Evolutionary conservation across 2,329 filamentous ascomycete genomes (phyloP).

Genomic region (Clarireedia sp.): DNA sequence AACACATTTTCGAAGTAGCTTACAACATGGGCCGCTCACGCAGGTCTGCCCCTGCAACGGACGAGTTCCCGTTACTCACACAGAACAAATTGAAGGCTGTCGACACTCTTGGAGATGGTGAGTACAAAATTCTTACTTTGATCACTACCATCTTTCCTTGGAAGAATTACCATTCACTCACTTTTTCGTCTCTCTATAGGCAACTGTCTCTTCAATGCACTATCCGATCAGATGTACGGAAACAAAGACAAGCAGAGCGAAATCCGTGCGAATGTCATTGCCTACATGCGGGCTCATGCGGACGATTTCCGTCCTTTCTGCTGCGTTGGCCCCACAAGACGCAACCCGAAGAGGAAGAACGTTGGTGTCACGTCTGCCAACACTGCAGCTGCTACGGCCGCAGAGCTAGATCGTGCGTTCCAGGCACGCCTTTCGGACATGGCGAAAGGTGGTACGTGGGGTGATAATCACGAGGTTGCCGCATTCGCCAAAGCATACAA

Average conservation of each 20-base stretch:
- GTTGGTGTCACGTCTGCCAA: constrained; percentile 12
- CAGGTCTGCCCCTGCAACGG: constrained; percentile 6
- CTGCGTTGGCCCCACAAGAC: constrained; percentile 44
- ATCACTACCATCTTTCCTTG: constrained; percentile 13
- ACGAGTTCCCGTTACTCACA: constrained; percentile 49
- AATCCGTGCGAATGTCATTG: constrained; percentile 51
- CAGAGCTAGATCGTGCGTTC: constrained; percentile 45
- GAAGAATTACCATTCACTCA: constrained; percentile 6
- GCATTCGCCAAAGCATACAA: constrained; percentile 56
- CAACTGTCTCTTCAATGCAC: constrained; percentile 62
- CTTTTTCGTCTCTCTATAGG: constrained; percentile 35
- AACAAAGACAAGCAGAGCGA: constrained; percentile 47
- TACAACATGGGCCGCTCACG: background rate
- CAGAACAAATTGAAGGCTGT: constrained; percentile 50
- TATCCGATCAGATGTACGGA: constrained; percentile 60
- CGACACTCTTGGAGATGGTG: constrained; percentile 55
- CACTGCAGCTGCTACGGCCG: constrained; percentile 41
- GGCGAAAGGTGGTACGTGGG: constrained; percentile 52
- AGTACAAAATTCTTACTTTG: constrained; percentile 27
- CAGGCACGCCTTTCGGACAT: constrained; percentile 50
- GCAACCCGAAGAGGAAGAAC: constrained; percentile 27
- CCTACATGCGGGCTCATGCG: constrained; percentile 52
- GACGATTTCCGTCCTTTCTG: constrained; percentile 60
- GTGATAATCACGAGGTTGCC: constrained; percentile 59
- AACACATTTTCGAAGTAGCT: background rate